These are phyloP conservation scores for Aureobasidium sp. DNA, from an alignment of 2,329 filamentous ascomycete species.

Conservation along the genomic window DNA sequence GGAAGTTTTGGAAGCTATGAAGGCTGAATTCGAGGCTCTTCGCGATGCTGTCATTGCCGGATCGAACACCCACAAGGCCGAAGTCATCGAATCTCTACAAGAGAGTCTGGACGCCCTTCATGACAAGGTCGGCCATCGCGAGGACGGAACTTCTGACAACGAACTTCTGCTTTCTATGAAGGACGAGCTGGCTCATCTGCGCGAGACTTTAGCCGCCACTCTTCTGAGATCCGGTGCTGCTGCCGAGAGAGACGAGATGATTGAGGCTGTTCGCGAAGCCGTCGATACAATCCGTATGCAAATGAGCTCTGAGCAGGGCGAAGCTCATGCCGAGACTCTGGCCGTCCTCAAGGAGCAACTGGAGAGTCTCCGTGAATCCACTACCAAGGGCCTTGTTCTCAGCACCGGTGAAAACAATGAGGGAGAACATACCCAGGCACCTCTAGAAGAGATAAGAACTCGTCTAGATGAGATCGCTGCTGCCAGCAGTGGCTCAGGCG, in stretches of 20 bases:
- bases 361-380: constrained; percentile 34
- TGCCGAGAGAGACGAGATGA: constrained; percentile 50
- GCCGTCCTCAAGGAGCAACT: constrained; percentile 36
- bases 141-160: constrained; percentile 32
- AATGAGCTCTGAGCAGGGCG: constrained; percentile 31
- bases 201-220: constrained; percentile 47
- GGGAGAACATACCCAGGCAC: constrained; percentile 13
- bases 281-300: constrained; percentile 36
- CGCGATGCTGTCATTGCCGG: constrained; percentile 65
- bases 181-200: constrained; percentile 53
- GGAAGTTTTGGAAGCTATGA: constrained; percentile 59
- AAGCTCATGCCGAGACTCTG: constrained; percentile 34
- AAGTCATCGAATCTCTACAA: constrained; percentile 53
- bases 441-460: constrained; percentile 22
- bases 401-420: constrained; percentile 20
- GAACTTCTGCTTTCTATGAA: constrained; percentile 44
- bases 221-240: constrained; percentile 40
- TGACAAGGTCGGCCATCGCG: constrained; percentile 34
- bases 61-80: constrained; percentile 49
- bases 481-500: constrained; percentile 22
- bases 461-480: constrained; percentile 33
- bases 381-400: constrained; percentile 35
- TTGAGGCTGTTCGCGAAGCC: constrained; percentile 54
- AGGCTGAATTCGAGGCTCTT: constrained; percentile 73
- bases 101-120: constrained; percentile 42